A percentile compares a stretch with the other conserved stretches of the same genome.
These are phyloP conservation scores for Scedosporium boydii DNA, from an alignment of 2,329 filamentous ascomycete species.

Conservation along the genomic window DNA sequence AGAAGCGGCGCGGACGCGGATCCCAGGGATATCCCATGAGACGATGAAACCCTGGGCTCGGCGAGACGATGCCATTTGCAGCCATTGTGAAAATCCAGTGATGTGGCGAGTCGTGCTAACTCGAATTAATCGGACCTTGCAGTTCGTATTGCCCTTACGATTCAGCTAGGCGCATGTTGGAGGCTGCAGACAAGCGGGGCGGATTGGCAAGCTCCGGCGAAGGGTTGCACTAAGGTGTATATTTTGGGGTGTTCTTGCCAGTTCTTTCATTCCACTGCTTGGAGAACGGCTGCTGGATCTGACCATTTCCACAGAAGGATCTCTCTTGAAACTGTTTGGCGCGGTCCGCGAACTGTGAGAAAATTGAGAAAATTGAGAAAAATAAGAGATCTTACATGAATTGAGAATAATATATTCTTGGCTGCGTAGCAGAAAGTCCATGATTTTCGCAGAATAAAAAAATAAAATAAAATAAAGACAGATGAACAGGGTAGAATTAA, in stretches of 20 bases:
- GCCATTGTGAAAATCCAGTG: not conserved
- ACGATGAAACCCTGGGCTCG: not conserved
- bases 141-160: conserved; percentile 1
- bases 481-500: not conserved
- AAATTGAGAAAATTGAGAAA: not conserved
- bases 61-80: not conserved
- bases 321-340: too few relatives aligned
- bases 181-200: not conserved
- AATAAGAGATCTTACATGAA: not conserved
- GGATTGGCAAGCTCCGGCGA: not conserved
- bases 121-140: not conserved
- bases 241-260: not conserved
- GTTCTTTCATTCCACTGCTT: not conserved
- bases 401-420: not conserved
- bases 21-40: not conserved
- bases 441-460: not conserved
- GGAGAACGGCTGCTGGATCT: not conserved
- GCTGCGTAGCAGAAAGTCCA: not conserved
- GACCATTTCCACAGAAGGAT: not conserved
- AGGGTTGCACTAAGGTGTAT: not conserved
- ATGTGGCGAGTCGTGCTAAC: not conserved
- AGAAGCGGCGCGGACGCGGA: not conserved
- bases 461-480: not conserved
- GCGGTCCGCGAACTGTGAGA: not conserved
- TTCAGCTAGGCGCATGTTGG: not conserved